A percentile compares a stretch with the other conserved stretches of the same genome.
Evolutionary conservation across 2,329 filamentous ascomycete genomes (phyloP).

Genomic region (Alternaria arbusti): DNA sequence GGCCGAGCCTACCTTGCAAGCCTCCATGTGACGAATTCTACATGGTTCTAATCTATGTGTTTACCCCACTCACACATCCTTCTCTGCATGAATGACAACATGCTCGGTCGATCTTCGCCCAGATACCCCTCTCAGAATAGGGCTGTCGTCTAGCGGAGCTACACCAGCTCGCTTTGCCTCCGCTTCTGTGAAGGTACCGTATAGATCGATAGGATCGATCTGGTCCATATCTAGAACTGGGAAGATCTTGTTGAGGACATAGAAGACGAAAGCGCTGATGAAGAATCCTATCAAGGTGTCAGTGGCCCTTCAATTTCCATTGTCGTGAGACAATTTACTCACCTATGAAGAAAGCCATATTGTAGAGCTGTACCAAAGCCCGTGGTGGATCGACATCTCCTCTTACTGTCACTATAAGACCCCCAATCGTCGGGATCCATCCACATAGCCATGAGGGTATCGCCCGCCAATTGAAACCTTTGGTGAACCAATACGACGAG

Average conservation of each 20-base stretch:
- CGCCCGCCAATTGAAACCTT: conserved; percentile 54
- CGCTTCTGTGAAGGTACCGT: conserved; percentile 53
- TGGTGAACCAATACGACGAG: conserved; percentile 53
- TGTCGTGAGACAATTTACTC: conserved; percentile 2
- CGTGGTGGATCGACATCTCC: conserved; percentile 44
- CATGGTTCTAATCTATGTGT: too few relatives aligned
- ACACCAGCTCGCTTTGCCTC: conserved; percentile 53
- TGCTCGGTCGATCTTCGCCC: background rate
- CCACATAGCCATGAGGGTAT: conserved; percentile 54
- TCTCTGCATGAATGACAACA: background rate
- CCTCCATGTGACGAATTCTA: background rate
- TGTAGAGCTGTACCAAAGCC: conserved; percentile 54
- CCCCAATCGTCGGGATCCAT: conserved; percentile 54
- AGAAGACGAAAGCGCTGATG: conserved; percentile 44
- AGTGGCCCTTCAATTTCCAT: background rate
- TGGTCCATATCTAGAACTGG: conserved; percentile 51
- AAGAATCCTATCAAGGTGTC: conserved; percentile 46
- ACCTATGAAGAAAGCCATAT: conserved; percentile 57
- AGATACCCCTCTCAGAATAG: background rate
- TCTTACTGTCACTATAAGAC: conserved; percentile 47
- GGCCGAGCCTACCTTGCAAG: background rate
- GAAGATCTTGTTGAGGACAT: conserved; percentile 48
- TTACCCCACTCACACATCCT: background rate
- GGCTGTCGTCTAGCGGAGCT: conserved; percentile 31
- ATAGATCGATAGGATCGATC: conserved; percentile 54